These are phyloP conservation scores for Diddensiella transvaalensis DNA, from an alignment of 805 yeast species.

Conservation along the genomic window DNA sequence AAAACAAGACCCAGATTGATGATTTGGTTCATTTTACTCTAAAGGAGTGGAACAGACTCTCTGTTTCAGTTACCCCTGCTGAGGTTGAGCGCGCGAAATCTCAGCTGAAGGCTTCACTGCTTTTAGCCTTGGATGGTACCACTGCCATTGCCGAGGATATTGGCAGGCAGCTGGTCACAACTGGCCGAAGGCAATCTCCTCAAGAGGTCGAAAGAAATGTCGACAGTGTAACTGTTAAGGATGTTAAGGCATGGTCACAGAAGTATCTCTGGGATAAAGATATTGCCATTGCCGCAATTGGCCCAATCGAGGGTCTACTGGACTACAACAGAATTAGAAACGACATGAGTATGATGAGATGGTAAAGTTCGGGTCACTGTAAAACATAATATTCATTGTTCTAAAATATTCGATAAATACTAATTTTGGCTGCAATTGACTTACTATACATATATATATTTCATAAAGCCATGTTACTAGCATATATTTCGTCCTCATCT, in stretches of 20 bases:
- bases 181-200: constrained; percentile 74
- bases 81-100: constrained; percentile 95
- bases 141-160: constrained; percentile 97
- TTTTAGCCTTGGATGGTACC: constrained; percentile 87
- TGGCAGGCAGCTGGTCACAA: constrained; percentile 94
- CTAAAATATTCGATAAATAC: no score
- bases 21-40: constrained; percentile 69
- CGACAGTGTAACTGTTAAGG: constrained; percentile 70
- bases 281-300: constrained; percentile 86
- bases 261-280: constrained; percentile 74
- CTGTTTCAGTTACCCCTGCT: constrained; percentile 71
- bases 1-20: constrained; percentile 62
- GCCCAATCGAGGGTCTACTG: constrained; percentile 72
- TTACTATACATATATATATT: background rate
- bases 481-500: constrained; percentile 17
- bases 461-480: constrained; percentile 4
- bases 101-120: constrained; percentile 86
- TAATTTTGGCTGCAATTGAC: background rate
- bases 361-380: constrained; percentile 25
- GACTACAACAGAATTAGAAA: constrained; percentile 57
- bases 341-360: constrained; percentile 40
- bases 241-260: constrained; percentile 85
- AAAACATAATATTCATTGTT: no score
- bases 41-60: constrained; percentile 85
- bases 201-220: constrained; percentile 73